phyloP scores from a whole-genome alignment of 257 asterid species.

The Striga asiatica region DNA sequence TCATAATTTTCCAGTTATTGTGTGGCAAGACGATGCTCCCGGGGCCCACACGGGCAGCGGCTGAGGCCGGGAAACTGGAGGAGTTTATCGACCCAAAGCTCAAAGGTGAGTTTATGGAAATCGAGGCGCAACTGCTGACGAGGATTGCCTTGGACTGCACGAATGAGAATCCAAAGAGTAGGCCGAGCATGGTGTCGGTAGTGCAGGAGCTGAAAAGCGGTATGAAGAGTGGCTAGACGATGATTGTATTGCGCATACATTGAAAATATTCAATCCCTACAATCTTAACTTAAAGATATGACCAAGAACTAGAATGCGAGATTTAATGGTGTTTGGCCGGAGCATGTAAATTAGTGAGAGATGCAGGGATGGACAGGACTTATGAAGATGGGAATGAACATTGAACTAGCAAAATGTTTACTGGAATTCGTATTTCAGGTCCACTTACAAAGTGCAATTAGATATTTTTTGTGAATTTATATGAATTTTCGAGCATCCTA shows the following conservation, averaged over 20 bases:
- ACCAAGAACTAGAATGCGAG: too few relatives aligned
- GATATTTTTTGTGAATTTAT: not conserved
- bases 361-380: not conserved
- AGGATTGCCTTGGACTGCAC: slow-evolving; percentile 65
- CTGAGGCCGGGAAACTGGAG: slow-evolving; percentile 50
- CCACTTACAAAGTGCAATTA: not conserved
- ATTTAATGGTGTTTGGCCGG: too few relatives aligned
- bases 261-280: not conserved
- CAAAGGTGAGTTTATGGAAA: slow-evolving; percentile 28
- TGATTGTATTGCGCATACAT: not conserved
- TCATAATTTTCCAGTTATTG: slow-evolving; percentile 72
- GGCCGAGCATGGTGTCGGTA: slow-evolving; percentile 57
- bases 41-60: slow-evolving; percentile 38
- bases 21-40: slow-evolving; percentile 54
- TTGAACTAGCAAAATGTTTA: too few relatives aligned
- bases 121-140: slow-evolving; percentile 44
- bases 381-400: not conserved
- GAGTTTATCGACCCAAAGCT: slow-evolving; percentile 53
- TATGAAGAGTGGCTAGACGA: not conserved
- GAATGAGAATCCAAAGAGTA: slow-evolving; percentile 45
- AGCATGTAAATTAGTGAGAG: not conserved
- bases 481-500: not conserved
- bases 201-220: slow-evolving; percentile 36
- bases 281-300: not conserved
- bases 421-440: not conserved